Conservation (phyloP, 2,329 filamentous ascomycete genomes). For the Hymenoscyphus fraxineus region DNA sequence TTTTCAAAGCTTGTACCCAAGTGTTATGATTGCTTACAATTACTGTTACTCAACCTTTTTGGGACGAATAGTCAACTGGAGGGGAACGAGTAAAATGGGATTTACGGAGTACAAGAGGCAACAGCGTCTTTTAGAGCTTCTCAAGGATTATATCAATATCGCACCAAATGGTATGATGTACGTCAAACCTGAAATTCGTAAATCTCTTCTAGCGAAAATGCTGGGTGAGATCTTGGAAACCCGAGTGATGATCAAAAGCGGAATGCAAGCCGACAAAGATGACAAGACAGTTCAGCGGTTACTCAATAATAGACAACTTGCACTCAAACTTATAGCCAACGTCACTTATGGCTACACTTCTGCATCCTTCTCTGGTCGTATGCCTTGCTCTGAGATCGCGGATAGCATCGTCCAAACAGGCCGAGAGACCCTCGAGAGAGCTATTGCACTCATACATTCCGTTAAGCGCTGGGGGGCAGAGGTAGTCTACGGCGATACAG, state of each 20-base stretch:
- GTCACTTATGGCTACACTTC: conserved; percentile 98
- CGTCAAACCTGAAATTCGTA: conserved; percentile 76
- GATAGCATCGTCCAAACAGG: conserved; percentile 98
- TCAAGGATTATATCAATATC: conserved; percentile 85
- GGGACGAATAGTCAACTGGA: conserved; percentile 80
- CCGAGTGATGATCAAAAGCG: conserved; percentile 93
- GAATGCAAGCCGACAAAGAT: conserved; percentile 90
- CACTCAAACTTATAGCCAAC: conserved; percentile 94
- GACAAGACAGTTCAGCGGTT: conserved; percentile 82
- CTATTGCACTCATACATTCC: conserved; percentile 88
- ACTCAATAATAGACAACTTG: conserved; percentile 88
- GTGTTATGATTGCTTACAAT: conserved; percentile 98
- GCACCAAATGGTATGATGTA: conserved; percentile 98
- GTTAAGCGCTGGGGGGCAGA: conserved; percentile 86
- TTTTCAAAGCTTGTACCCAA: conserved; percentile 94
- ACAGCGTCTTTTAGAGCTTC: conserved; percentile 67
- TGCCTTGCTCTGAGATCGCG: conserved; percentile 97
- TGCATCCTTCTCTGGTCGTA: conserved; percentile 91
- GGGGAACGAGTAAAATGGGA: conserved; percentile 91
- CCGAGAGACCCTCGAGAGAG: conserved; percentile 88
- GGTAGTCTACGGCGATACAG: conserved; percentile 96
- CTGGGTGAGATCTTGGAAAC: conserved; percentile 93
- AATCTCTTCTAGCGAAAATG: conserved; percentile 93
- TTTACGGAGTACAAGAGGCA: conserved; percentile 83
- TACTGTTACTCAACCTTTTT: conserved; percentile 98